Conservation (phyloP, 1,284 basidiomycete genomes). For the Meira nashicola region DNA sequence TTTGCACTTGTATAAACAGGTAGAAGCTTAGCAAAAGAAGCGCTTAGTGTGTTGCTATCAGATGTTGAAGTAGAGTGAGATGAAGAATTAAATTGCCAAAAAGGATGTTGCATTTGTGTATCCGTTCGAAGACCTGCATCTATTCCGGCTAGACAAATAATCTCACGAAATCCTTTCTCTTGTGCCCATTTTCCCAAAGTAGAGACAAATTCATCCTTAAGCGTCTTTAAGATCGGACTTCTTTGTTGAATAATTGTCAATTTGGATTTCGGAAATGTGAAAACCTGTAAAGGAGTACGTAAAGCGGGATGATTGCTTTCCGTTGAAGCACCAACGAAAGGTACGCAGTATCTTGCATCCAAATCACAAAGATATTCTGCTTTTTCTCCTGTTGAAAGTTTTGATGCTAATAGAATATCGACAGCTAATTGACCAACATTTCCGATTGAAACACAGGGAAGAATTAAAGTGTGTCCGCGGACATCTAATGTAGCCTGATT, state of each 20-base stretch:
- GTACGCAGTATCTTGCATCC: constrained; percentile 1
- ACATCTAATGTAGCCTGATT: background rate
- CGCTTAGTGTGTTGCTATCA: too few relatives aligned
- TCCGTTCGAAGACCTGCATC: constrained; percentile 7
- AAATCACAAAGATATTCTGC: background rate
- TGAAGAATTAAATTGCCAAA: too few relatives aligned
- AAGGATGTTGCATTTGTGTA: background rate
- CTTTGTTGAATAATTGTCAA: constrained; percentile 10
- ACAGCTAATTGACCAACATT: constrained; percentile 5
- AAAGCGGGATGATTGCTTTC: background rate
- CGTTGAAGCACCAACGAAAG: constrained; percentile 1
- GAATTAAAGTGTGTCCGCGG: constrained; percentile 2
- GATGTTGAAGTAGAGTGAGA: too few relatives aligned
- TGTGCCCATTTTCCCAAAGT: background rate
- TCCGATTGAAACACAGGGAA: constrained; percentile 8
- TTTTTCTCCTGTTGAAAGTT: background rate
- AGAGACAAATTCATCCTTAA: background rate
- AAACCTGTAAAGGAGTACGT: constrained; percentile 3
- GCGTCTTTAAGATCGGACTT: constrained; percentile 5
- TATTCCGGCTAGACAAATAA: background rate
- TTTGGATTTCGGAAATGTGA: background rate
- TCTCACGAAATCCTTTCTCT: background rate
- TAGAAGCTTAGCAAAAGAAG: too few relatives aligned
- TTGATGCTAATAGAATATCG: background rate
- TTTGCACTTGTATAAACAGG: too few relatives aligned